phyloP scores from a whole-genome alignment of 2,329 filamentous ascomycete genomes.

The Whalleya microplaca region DNA sequence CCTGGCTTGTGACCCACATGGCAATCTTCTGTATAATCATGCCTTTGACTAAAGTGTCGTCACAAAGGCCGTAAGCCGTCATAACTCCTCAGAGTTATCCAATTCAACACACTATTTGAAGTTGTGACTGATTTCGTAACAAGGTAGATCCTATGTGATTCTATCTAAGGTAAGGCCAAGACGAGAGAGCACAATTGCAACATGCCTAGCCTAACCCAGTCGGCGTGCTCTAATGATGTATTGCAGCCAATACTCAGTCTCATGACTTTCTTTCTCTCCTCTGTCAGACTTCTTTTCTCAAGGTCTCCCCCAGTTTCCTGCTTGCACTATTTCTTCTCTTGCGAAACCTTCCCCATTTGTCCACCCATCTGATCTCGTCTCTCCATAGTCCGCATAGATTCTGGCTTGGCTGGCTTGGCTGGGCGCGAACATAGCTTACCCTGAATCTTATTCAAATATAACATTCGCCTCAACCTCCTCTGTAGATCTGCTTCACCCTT shows the following conservation, averaged over 20 bases:
- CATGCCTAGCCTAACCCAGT: constrained; percentile 10
- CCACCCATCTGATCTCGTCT: constrained; percentile 33
- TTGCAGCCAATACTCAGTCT: constrained; percentile 29
- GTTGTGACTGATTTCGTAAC: constrained; percentile 3
- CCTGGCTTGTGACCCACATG: constrained; percentile 22
- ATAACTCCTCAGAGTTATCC: constrained; percentile 14
- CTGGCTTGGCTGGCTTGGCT: constrained; percentile 21
- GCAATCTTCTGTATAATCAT: constrained; percentile 8
- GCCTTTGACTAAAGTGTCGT: constrained; percentile 21
- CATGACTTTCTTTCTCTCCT: constrained; percentile 33
- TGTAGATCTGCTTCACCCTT: constrained; percentile 22
- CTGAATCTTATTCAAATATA: constrained; percentile 25
- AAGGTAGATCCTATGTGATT: constrained; percentile 5
- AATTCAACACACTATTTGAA: constrained; percentile 5
- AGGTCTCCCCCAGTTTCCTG: constrained; percentile 25
- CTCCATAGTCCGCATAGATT: constrained; percentile 14
- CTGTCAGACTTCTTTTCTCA: constrained; percentile 24
- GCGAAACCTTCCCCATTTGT: constrained; percentile 38
- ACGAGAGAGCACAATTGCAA: constrained; percentile 18
- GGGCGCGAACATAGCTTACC: constrained; percentile 15
- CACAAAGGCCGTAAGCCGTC: constrained; percentile 14
- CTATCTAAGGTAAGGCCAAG: constrained; percentile 24
- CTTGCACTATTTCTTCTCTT: constrained; percentile 24
- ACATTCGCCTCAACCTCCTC: constrained; percentile 21
- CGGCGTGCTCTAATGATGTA: constrained; percentile 23